Percentiles rank a stretch among this genome's conserved stretches.
phyloP scores from a whole-genome alignment of 495 filamentous ascomycete species.

The Tuber brumale region DNA sequence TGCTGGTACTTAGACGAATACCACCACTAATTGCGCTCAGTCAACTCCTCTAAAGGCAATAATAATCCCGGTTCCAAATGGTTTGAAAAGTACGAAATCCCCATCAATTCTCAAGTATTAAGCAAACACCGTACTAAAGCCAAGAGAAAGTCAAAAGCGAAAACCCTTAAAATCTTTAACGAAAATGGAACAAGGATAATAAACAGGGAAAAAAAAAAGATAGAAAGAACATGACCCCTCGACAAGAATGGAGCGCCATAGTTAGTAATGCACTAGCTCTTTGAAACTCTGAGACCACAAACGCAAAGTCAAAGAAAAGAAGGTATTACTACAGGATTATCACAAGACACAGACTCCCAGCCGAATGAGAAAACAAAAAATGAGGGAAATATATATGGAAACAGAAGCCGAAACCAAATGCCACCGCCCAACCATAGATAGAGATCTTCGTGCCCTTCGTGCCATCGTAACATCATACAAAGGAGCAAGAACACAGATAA shows the following conservation, averaged over 20 bases:
- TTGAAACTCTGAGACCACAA: neutral
- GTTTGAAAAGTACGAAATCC: neutral
- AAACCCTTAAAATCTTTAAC: neutral
- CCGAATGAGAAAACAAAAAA: neutral
- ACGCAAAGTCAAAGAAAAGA: neutral
- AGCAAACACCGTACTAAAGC: neutral
- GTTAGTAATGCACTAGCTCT: neutral
- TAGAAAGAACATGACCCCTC: neutral
- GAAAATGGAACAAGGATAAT: neutral
- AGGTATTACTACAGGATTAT: constrained; percentile 1
- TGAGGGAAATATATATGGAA: neutral
- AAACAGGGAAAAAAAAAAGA: neutral
- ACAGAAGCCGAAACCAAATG: constrained; percentile 15
- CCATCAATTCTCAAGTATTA: neutral
- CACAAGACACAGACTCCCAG: neutral
- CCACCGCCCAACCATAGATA: constrained; percentile 15
- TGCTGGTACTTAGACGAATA: neutral
- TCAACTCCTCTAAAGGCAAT: neutral
- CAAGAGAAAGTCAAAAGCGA: neutral
- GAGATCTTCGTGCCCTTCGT: neutral
- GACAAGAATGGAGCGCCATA: neutral
- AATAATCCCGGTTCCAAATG: neutral
- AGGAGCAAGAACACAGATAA: neutral
- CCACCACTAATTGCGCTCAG: neutral
- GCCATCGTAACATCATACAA: neutral